Percentiles rank a stretch among this genome's conserved stretches.
These are phyloP conservation scores for Populus euphratica DNA, from an alignment of 345 rosid species.

Conservation along the genomic window DNA sequence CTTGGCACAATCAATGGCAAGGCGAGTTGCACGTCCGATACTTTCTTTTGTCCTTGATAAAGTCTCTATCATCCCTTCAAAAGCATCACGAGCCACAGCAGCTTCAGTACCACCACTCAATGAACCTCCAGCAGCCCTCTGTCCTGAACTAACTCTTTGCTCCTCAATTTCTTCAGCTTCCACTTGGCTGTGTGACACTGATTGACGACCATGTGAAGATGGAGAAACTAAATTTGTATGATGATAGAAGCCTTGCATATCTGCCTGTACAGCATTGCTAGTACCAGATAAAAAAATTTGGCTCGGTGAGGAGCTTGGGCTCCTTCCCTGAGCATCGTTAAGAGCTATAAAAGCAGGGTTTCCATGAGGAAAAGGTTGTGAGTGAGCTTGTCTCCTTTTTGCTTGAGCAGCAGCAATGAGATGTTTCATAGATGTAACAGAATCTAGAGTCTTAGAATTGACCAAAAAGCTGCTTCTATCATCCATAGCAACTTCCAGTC, in stretches of 20 bases:
- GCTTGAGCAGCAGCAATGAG: conserved; percentile 96
- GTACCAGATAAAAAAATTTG: conserved; percentile 45
- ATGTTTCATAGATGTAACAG: conserved; percentile 65
- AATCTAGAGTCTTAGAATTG: conserved; percentile 55
- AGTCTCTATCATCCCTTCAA: conserved; percentile 99
- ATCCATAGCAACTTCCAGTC: conserved; percentile 43
- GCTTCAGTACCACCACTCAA: conserved; percentile 89
- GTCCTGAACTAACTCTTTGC: conserved; percentile 57
- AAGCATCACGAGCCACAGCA: conserved; percentile 90
- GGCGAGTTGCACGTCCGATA: conserved; percentile 95
- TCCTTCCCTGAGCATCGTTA: conserved; percentile 42
- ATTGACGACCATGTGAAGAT: conserved; percentile 42
- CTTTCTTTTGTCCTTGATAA: conserved; percentile 95
- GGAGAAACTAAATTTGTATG: conserved; percentile 37
- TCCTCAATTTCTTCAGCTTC: conserved; percentile 67
- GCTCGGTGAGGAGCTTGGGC: conserved; percentile 49
- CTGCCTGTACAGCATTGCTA: conserved; percentile 36
- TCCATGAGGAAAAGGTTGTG: conserved; percentile 44
- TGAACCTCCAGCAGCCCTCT: conserved; percentile 58
- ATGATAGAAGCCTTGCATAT: conserved; percentile 41
- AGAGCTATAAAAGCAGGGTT: conserved; percentile 31
- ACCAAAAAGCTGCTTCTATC: conserved; percentile 34
- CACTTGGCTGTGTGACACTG: conserved; percentile 32
- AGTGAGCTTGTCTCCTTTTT: conserved; percentile 75
- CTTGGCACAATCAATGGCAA: conserved; percentile 93